phyloP scores from a whole-genome alignment of 192 early-diverging fungal species.

The Lunasporangiospora selenospora region DNA sequence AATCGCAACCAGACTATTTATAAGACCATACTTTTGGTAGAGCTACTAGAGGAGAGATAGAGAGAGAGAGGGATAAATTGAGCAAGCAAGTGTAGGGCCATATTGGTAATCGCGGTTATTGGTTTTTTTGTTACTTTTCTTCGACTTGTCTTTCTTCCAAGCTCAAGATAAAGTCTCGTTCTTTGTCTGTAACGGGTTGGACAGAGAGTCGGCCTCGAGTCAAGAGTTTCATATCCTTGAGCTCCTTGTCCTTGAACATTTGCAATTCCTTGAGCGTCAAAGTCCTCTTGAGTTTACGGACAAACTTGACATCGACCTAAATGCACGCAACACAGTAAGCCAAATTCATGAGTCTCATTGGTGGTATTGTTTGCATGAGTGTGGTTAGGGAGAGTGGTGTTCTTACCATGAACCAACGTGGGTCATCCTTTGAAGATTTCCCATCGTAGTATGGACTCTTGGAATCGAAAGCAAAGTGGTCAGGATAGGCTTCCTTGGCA shows the following conservation, averaged over 20 bases:
- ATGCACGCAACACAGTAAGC: too few relatives aligned
- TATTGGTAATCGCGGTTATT: too few relatives aligned
- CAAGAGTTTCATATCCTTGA: constrained; percentile 73
- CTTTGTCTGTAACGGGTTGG: constrained; percentile 68
- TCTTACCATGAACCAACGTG: constrained; percentile 84
- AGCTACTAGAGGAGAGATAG: too few relatives aligned
- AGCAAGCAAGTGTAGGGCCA: too few relatives aligned
- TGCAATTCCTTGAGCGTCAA: constrained; percentile 77
- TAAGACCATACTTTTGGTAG: too few relatives aligned
- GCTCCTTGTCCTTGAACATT: constrained; percentile 44
- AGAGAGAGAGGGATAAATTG: too few relatives aligned
- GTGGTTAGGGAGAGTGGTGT: neutral
- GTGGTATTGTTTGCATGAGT: neutral
- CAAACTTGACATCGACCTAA: constrained; percentile 80
- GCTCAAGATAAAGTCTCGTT: constrained; percentile 72
- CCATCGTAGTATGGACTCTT: constrained; percentile 81
- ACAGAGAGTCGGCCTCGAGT: constrained; percentile 78
- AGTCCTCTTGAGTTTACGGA: constrained; percentile 64
- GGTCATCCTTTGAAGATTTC: constrained; percentile 68
- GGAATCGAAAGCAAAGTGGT: constrained; percentile 77
- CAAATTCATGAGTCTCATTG: neutral
- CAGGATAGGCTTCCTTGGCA: constrained; percentile 72
- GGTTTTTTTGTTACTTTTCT: neutral
- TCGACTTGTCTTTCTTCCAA: constrained; percentile 43
- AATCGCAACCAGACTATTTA: too few relatives aligned